Percentiles rank a stretch among this genome's conserved stretches.
Evolutionary conservation across 257 asterid species (phyloP).

Genomic region (Pogostemon cablin): DNA sequence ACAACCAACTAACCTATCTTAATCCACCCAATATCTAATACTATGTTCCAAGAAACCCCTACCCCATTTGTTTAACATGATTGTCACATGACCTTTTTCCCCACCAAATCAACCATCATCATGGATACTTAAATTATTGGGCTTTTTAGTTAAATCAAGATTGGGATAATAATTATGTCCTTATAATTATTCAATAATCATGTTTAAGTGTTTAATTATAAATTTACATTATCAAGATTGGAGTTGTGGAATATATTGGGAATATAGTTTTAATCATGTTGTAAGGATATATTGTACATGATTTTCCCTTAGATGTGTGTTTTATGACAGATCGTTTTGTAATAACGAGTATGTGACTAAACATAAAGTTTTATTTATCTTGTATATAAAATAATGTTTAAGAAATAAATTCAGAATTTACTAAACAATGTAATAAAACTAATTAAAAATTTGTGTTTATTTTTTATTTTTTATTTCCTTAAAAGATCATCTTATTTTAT

Average conservation of each 20-base stretch:
- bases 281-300: not conserved
- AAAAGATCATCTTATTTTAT: not conserved
- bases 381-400: too few species aligned
- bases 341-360: too few species aligned
- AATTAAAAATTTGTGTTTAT: too few species aligned
- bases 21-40: conserved; percentile 48
- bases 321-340: too few species aligned
- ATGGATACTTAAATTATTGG: conserved; percentile 31
- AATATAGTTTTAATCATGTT: conserved; percentile 13
- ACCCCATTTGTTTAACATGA: conserved; percentile 51
- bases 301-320: too few species aligned
- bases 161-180: conserved; percentile 30
- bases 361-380: too few species aligned
- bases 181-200: conserved; percentile 21
- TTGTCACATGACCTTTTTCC: conserved; percentile 53
- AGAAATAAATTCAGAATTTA: too few species aligned
- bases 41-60: conserved; percentile 59
- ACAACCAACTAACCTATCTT: conserved; percentile 55
- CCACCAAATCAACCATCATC: conserved; percentile 61
- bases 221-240: conserved; percentile 16
- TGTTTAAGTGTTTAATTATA: conserved; percentile 19
- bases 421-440: too few species aligned
- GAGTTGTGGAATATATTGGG: not conserved
- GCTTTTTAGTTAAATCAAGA: conserved; percentile 19
- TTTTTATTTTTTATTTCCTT: too few species aligned